Conservation (phyloP, 1,284 basidiomycete genomes). For the Phenoliferia sp. region DNA sequence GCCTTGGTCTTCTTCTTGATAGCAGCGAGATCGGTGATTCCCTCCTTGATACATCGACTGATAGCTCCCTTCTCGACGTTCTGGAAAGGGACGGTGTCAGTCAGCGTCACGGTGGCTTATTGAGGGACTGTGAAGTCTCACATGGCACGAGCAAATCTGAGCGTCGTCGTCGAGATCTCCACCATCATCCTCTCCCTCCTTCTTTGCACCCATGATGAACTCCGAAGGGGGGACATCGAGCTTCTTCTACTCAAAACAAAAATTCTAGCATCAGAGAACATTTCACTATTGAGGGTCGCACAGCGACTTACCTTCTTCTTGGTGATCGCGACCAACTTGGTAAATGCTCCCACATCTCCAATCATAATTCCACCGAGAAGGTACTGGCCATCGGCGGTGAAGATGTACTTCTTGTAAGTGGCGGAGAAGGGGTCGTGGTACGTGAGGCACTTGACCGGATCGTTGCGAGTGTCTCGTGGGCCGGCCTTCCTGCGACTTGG, state of each 20-base stretch:
- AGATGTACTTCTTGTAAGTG: constrained; percentile 72
- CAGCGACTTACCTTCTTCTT: constrained; percentile 55
- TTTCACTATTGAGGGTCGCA: background rate
- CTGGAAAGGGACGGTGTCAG: constrained; percentile 26
- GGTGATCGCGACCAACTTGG: constrained; percentile 64
- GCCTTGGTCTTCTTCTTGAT: constrained; percentile 67
- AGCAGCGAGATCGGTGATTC: constrained; percentile 53
- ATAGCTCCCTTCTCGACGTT: constrained; percentile 64
- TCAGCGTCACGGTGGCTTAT: background rate
- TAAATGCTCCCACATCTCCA: constrained; percentile 65
- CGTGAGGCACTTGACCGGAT: constrained; percentile 58
- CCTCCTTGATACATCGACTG: constrained; percentile 52
- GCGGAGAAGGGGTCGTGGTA: constrained; percentile 68
- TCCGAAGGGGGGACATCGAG: constrained; percentile 62
- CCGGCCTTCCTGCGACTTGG: constrained; percentile 9
- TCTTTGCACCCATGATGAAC: constrained; percentile 59
- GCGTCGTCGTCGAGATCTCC: constrained; percentile 66
- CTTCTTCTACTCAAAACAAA: constrained; percentile 44
- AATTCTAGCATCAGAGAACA: background rate
- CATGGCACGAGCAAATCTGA: constrained; percentile 65
- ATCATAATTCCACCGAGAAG: constrained; percentile 77
- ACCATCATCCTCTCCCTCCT: constrained; percentile 55
- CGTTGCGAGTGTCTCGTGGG: constrained; percentile 37
- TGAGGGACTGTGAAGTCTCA: constrained; percentile 25
- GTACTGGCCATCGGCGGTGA: constrained; percentile 67